phyloP scores from a whole-genome alignment of 2,329 filamentous ascomycete genomes.

The Trichophyton rubrum region DNA sequence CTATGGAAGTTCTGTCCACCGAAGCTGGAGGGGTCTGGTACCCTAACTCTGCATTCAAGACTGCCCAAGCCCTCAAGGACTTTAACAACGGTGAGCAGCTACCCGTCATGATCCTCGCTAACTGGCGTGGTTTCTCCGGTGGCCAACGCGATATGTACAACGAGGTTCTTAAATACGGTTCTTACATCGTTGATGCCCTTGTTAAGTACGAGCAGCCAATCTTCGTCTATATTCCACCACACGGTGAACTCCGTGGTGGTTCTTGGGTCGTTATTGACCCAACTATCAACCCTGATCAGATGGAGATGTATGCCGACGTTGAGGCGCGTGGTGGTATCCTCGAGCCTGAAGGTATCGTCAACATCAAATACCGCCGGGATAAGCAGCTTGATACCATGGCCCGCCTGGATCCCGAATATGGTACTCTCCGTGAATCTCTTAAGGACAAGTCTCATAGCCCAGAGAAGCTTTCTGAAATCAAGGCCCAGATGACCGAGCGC shows the following conservation, averaged over 20 bases:
- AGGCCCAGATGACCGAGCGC: constrained; percentile 68
- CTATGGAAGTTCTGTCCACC: constrained; percentile 84
- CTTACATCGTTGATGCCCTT: constrained; percentile 95
- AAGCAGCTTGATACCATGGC: constrained; percentile 97
- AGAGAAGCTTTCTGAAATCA: constrained; percentile 66
- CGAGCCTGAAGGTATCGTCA: constrained; percentile 94
- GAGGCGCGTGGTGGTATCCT: constrained; percentile 93
- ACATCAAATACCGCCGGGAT: constrained; percentile 97
- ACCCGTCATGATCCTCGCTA: constrained; percentile 96
- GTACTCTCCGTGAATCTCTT: constrained; percentile 67
- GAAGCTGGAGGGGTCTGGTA: constrained; percentile 99
- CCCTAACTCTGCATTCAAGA: constrained; percentile 99
- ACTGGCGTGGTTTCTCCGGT: constrained; percentile 99
- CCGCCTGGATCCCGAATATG: constrained; percentile 75
- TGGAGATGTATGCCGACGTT: constrained; percentile 99
- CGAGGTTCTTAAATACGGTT: constrained; percentile 98
- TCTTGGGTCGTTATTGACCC: constrained; percentile 99
- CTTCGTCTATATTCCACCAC: constrained; percentile 97
- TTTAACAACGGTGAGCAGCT: constrained; percentile 99
- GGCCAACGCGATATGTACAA: constrained; percentile 99
- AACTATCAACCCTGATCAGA: constrained; percentile 88
- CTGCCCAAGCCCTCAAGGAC: constrained; percentile 93
- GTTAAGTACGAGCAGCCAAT: constrained; percentile 98
- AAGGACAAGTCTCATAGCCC: constrained; percentile 53
- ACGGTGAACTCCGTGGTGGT: constrained; percentile 91